These are phyloP conservation scores for Anthoceros angustus DNA, from an alignment of 225 moss, liverwort and hornwort species.

Conservation along the genomic window DNA sequence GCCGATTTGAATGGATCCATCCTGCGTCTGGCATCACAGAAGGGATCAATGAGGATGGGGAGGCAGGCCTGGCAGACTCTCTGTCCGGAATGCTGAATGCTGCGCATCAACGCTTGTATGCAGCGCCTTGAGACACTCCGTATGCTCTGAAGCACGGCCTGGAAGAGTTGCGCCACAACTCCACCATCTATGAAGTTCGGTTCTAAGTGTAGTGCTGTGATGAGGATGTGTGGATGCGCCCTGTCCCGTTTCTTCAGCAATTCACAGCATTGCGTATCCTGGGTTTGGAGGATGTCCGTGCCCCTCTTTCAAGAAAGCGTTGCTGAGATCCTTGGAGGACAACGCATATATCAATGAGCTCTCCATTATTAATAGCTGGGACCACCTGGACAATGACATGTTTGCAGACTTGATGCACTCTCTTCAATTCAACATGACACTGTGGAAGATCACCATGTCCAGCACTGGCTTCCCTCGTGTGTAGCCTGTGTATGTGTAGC, in stretches of 20 bases:
- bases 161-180: neutral
- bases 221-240: neutral
- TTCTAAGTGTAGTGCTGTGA: neutral
- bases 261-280: neutral
- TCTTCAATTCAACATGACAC: too few relatives aligned
- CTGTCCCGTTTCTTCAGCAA: neutral
- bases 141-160: neutral
- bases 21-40: neutral
- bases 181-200: neutral
- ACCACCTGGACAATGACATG: too few relatives aligned
- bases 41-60: neutral
- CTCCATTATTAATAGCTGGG: too few relatives aligned
- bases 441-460: too few relatives aligned
- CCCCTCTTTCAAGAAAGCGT: neutral
- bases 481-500: too few relatives aligned
- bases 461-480: too few relatives aligned
- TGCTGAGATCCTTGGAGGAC: neutral
- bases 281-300: neutral
- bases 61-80: neutral
- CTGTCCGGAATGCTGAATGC: neutral
- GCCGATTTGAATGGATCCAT: neutral
- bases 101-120: neutral
- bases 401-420: too few relatives aligned
- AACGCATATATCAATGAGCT: too few relatives aligned
- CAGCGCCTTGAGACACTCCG: neutral